These are phyloP conservation scores for Moesziomyces sp. DNA, from an alignment of 1,284 basidiomycete genomes.

Conservation along the genomic window DNA sequence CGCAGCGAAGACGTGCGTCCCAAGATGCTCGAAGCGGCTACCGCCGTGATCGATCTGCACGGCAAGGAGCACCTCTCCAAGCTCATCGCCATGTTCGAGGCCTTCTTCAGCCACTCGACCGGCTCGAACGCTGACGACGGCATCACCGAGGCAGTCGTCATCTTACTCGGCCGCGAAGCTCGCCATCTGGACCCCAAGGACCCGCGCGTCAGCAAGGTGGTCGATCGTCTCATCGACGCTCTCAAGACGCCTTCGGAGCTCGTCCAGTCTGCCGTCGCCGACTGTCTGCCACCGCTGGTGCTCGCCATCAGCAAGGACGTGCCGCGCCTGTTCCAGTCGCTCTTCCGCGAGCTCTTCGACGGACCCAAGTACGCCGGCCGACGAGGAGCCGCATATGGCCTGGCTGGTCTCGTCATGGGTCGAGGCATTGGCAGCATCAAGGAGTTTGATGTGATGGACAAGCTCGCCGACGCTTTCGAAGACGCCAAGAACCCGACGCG, in stretches of 20 bases:
- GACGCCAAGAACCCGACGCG: constrained; percentile 89
- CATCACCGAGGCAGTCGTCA: constrained; percentile 91
- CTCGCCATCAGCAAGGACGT: constrained; percentile 74
- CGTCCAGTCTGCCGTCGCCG: constrained; percentile 95
- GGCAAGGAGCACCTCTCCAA: constrained; percentile 79
- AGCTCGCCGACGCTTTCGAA: constrained; percentile 81
- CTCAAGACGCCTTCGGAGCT: constrained; percentile 94
- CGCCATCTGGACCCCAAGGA: constrained; percentile 80
- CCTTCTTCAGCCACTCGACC: constrained; percentile 74
- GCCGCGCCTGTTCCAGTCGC: constrained; percentile 73
- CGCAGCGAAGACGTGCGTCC: constrained; percentile 82
- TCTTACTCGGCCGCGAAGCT: constrained; percentile 92
- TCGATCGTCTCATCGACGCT: constrained; percentile 89
- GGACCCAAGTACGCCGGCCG: constrained; percentile 85
- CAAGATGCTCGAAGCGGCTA: constrained; percentile 87
- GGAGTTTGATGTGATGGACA: constrained; percentile 81
- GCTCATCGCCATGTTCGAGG: constrained; percentile 87
- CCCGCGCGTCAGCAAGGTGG: constrained; percentile 71
- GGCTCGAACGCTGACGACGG: constrained; percentile 53
- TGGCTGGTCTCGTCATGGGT: constrained; percentile 92
- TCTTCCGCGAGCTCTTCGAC: constrained; percentile 75
- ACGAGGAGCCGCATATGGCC: constrained; percentile 93
- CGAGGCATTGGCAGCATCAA: constrained; percentile 86
- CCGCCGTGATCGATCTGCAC: constrained; percentile 83
- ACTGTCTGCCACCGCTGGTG: constrained; percentile 85